Base-by-base conservation (phyloP, 352 stramenopile genomes). In the Pythium coloratum region DNA sequence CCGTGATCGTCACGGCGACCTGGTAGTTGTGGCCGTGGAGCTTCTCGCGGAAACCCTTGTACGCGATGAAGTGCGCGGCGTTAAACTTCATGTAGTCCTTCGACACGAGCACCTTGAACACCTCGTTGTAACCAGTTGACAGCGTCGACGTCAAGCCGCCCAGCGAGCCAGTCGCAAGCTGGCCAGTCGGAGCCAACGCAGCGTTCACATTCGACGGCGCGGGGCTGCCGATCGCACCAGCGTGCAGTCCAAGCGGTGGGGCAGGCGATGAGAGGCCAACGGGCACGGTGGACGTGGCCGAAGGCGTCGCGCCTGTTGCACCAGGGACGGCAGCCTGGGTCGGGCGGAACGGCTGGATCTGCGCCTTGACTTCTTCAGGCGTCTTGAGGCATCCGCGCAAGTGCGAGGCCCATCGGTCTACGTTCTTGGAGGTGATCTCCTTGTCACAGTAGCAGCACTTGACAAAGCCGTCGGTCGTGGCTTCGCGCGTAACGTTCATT, bases 21-120 rank as follows among this genome's bases (percentile, higher is more conserved):
- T 78, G 88, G 79, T 99, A 99, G 76, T 99, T 99, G 81, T 99
- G 97, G 59, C 97, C 97, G 64, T 99, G 97, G 7, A 99, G 73
- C 51, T 96, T 91, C 76, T 99, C 97, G 12, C 97, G 89, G 77
- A 98, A 99, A 24, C 90, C 90, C 79, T 95, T 94, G 81, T 95
- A 95, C 7, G 88, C 88, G 66, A 96, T 96, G 46, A 96, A 96
- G 65, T 96, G 88, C 50, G 86, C 87, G 0, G 88, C 86, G 54
- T 96, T 96, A 69, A 96, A 96, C 75, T 96, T 96, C 88, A 96
- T 96, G 71, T 96, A 94, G 72, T 96, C 88, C 70, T 92, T 96
- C 14, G 86, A 92, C 49, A 96, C 88, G 64, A 94, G 86, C 55
- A 96, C 86, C 62, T 94, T 94, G 72, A 93, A 96, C 46, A 90